Evolutionary conservation across 2,329 filamentous ascomycete species (phyloP).

Genomic region (Coniochaeta sp.): DNA sequence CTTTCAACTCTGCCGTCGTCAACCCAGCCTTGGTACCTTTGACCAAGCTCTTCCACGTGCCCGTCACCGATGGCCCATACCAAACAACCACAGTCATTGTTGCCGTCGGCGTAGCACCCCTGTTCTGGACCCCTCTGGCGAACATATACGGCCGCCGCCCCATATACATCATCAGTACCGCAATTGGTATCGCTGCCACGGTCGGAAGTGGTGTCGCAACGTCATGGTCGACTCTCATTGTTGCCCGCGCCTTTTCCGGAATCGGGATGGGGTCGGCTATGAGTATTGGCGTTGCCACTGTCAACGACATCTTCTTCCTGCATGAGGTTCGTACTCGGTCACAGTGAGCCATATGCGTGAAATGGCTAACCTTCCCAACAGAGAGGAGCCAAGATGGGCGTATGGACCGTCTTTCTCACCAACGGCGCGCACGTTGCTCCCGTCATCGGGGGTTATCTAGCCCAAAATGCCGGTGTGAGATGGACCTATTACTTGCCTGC

Average conservation of each 20-base stretch:
- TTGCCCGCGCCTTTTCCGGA: constrained; percentile 7
- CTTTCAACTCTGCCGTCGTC: constrained; percentile 10
- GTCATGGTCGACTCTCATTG: constrained; percentile 4
- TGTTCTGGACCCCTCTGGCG: constrained; percentile 5
- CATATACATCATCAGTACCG: constrained; percentile 8
- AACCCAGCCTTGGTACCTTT: constrained; percentile 6
- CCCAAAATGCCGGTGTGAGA: constrained; percentile 5
- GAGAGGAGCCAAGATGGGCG: constrained; percentile 8
- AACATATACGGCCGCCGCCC: constrained; percentile 12
- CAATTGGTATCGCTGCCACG: constrained; percentile 6
- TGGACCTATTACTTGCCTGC: constrained; percentile 8
- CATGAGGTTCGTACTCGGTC: constrained; percentile 6
- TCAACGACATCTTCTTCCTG: constrained; percentile 9
- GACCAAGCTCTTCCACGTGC: constrained; percentile 3
- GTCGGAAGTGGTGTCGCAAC: constrained; percentile 4
- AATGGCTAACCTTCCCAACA: background rate
- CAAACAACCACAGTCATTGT: constrained; percentile 9
- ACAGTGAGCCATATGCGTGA: too few species aligned
- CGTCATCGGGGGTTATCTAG: constrained; percentile 8
- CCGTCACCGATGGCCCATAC: background rate
- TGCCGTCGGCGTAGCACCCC: constrained; percentile 5
- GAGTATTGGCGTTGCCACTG: constrained; percentile 6
- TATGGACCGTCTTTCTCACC: constrained; percentile 9
- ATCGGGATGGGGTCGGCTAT: constrained; percentile 7
- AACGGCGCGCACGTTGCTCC: constrained; percentile 8